A percentile compares a stretch with the other conserved stretches of the same genome.
phyloP scores from a whole-genome alignment of 2,329 filamentous ascomycete genomes.

The Boeremia lycopersici region DNA sequence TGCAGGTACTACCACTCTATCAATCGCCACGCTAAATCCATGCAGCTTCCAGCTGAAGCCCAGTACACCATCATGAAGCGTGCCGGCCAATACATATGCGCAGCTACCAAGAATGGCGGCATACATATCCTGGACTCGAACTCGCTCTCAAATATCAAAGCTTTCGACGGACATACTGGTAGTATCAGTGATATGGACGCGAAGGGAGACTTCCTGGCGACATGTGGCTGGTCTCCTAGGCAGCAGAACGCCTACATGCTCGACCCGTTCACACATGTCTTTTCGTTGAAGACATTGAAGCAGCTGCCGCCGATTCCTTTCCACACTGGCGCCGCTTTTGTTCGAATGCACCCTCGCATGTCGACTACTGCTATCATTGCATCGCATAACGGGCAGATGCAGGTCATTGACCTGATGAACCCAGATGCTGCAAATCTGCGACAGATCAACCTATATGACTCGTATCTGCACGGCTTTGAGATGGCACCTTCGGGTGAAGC shows the following conservation, averaged over 20 bases:
- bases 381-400: slow-evolving; percentile 89
- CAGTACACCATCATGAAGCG: slow-evolving; percentile 93
- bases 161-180: slow-evolving; percentile 88
- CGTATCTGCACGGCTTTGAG: slow-evolving; percentile 79
- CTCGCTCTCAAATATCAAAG: slow-evolving; percentile 78
- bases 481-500: slow-evolving; percentile 88
- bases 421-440: slow-evolving; percentile 85
- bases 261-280: slow-evolving; percentile 93
- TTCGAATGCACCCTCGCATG: slow-evolving; percentile 95
- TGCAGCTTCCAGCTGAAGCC: slow-evolving; percentile 70
- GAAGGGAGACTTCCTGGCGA: slow-evolving; percentile 91
- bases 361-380: slow-evolving; percentile 93
- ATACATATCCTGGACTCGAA: slow-evolving; percentile 86
- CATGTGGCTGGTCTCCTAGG: slow-evolving; percentile 88
- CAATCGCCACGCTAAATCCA: slow-evolving; percentile 29
- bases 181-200: slow-evolving; percentile 97
- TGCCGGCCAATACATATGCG: slow-evolving; percentile 84
- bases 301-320: slow-evolving; percentile 91
- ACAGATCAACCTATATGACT: slow-evolving; percentile 75
- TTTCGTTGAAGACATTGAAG: slow-evolving; percentile 88
- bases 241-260: slow-evolving; percentile 81
- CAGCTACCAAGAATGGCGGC: slow-evolving; percentile 79
- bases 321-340: slow-evolving; percentile 89
- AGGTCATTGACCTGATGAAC: slow-evolving; percentile 95
- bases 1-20: not conserved